These are phyloP conservation scores for Basipetospora chlamydospora DNA, from an alignment of 2,329 filamentous ascomycete genomes.

Conservation along the genomic window DNA sequence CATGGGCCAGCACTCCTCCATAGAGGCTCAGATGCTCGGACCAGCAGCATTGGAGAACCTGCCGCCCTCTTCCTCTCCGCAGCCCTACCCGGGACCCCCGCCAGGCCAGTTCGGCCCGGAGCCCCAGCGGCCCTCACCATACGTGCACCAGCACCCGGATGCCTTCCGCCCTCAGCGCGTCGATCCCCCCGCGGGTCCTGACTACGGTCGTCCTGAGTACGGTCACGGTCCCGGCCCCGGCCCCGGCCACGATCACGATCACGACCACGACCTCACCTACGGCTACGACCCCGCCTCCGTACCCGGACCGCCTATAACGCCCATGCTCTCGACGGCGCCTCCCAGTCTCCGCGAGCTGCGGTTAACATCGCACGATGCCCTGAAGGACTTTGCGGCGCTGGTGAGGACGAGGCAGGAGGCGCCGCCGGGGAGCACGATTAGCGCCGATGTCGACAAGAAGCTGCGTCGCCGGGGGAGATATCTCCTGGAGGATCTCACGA, in stretches of 20 bases:
- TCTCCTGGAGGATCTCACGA: constrained; percentile 28
- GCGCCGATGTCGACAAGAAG: constrained; percentile 25
- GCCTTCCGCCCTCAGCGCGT: constrained; percentile 1
- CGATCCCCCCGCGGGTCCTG: neutral
- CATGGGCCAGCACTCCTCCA: neutral
- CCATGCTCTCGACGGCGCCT: constrained; percentile 10
- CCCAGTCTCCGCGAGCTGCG: constrained; percentile 18
- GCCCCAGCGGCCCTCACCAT: neutral
- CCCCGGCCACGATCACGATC: too few species aligned
- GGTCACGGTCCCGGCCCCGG: too few species aligned
- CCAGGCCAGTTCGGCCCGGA: neutral
- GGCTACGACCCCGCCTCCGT: neutral
- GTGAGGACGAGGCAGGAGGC: constrained; percentile 16
- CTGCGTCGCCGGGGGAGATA: constrained; percentile 26
- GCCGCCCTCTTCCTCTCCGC: neutral
- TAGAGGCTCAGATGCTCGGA: constrained; percentile 5
- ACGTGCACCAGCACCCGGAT: neutral
- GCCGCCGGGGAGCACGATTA: constrained; percentile 15
- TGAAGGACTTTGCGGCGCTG: constrained; percentile 21
- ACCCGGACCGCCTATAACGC: constrained; percentile 6
- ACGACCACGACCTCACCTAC: too few species aligned
- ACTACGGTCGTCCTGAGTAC: neutral
- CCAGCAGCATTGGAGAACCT: constrained; percentile 1
- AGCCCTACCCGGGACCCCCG: neutral
- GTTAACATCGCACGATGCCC: constrained; percentile 19